Evolutionary conservation across 371 early-diverging fungal genomes (phyloP).

Genomic region (Actinomortierella wolfii): DNA sequence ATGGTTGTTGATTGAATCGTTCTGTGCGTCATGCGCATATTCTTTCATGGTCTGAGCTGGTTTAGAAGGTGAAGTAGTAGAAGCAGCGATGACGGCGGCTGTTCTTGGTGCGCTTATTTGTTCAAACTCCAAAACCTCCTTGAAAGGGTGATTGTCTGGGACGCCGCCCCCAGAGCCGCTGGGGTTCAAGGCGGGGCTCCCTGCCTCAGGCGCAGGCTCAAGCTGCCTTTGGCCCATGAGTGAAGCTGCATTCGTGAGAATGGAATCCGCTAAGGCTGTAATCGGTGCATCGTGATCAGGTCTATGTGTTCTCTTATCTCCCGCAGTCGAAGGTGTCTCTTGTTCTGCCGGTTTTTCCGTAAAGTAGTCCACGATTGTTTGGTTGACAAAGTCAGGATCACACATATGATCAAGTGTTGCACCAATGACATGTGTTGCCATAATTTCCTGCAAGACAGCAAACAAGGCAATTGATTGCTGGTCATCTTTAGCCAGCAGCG

Average conservation of each 20-base stretch:
- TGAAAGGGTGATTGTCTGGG: too few relatives aligned
- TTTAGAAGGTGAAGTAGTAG: too few relatives aligned
- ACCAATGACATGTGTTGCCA: constrained; percentile 41
- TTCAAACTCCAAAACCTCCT: too few relatives aligned
- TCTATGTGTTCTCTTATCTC: neutral
- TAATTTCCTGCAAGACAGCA: constrained; percentile 45
- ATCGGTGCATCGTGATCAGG: constrained; percentile 23
- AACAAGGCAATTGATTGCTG: constrained; percentile 40
- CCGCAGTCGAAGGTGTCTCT: too few relatives aligned
- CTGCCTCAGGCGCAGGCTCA: too few relatives aligned
- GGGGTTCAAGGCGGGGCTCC: too few relatives aligned
- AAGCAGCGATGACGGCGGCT: too few relatives aligned
- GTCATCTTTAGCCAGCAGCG: constrained; percentile 32
- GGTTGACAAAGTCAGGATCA: constrained; percentile 41
- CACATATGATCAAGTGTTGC: constrained; percentile 37
- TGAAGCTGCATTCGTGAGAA: constrained; percentile 34
- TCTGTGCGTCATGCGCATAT: too few relatives aligned
- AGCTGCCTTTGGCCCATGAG: constrained; percentile 22
- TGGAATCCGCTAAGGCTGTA: constrained; percentile 31
- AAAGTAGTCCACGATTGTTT: constrained; percentile 41
- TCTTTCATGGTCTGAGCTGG: too few relatives aligned
- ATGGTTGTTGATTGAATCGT: too few relatives aligned
- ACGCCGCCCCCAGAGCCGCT: too few relatives aligned
- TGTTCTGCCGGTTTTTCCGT: neutral
- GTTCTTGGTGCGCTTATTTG: too few relatives aligned